Evolutionary conservation across 2,329 filamentous ascomycete genomes (phyloP).

Genomic region (Conoideocrella luteorostrata): DNA sequence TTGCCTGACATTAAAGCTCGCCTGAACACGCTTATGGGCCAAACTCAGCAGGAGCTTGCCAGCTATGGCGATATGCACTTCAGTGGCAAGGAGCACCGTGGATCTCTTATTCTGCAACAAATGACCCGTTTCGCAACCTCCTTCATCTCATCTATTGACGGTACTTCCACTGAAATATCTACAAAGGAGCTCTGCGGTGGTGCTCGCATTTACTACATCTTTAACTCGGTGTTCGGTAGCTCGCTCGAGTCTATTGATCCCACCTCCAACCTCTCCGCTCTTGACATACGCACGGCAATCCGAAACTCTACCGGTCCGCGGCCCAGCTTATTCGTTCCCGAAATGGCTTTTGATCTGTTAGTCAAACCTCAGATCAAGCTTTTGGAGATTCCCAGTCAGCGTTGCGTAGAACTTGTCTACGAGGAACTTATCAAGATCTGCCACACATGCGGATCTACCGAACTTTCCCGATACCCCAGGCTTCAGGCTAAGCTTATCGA

Average conservation of each 20-base stretch:
- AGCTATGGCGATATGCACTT: conserved; percentile 98
- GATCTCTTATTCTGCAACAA: conserved; percentile 87
- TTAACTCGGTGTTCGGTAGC: conserved; percentile 97
- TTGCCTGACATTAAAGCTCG: conserved; percentile 97
- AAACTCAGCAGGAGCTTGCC: conserved; percentile 95
- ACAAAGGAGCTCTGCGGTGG: conserved; percentile 96
- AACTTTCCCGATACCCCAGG: conserved; percentile 84
- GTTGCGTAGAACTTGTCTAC: conserved; percentile 96
- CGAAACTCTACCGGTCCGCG: conserved; percentile 95
- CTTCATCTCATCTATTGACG: conserved; percentile 97
- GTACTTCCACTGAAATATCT: conserved; percentile 96
- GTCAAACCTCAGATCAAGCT: conserved; percentile 99
- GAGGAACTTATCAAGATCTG: conserved; percentile 99
- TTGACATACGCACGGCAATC: conserved; percentile 95
- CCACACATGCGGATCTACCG: conserved; percentile 93
- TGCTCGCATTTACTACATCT: conserved; percentile 96
- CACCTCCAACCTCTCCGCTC: conserved; percentile 86
- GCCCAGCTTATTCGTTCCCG: conserved; percentile 92
- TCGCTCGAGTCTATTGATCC: conserved; percentile 94
- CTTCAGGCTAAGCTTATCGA: conserved; percentile 96
- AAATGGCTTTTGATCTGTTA: conserved; percentile 93
- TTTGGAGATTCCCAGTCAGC: conserved; percentile 86
- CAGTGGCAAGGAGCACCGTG: conserved; percentile 91
- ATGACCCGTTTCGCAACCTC: conserved; percentile 98
- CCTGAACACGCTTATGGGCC: conserved; percentile 97